A percentile compares a stretch with the other conserved stretches of the same genome.
Conservation (phyloP, 2,329 filamentous ascomycete species). For the Catunica adiposa region DNA sequence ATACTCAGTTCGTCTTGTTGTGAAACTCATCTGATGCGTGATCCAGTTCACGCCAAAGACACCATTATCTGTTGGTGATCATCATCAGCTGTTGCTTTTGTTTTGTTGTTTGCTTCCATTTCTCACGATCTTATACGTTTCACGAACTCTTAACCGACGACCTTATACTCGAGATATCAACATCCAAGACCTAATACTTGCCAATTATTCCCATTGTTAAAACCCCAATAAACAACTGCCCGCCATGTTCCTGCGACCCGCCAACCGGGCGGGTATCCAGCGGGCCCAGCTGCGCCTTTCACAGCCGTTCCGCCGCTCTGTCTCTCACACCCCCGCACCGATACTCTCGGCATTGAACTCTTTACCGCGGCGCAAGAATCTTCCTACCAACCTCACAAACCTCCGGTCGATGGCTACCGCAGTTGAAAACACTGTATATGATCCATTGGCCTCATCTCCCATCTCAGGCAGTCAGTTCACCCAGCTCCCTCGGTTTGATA, state of each 20-base stretch:
- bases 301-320: background rate
- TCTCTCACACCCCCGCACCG: background rate
- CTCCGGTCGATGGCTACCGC: conserved; percentile 25
- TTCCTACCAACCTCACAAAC: conserved; percentile 5
- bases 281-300: conserved; percentile 7
- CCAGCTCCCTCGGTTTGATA: conserved; percentile 27
- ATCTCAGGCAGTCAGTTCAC: conserved; percentile 15
- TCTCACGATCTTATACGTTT: background rate
- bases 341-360: conserved; percentile 3
- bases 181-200: background rate
- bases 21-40: too few species aligned
- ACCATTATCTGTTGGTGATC: background rate
- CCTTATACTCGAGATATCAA: too few species aligned
- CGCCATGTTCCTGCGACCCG: conserved; percentile 24
- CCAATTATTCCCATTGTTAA: background rate
- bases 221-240: background rate
- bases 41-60: too few species aligned
- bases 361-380: background rate
- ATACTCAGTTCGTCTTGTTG: too few species aligned
- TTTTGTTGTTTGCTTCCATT: background rate
- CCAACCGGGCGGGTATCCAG: conserved; percentile 15
- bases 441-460: conserved; percentile 11
- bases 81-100: background rate
- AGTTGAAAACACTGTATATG: conserved; percentile 22
- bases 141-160: too few species aligned